Base-by-base conservation (phyloP, 228 moss, liverwort and hornwort species). In the Sphagnum magellanicum region DNA sequence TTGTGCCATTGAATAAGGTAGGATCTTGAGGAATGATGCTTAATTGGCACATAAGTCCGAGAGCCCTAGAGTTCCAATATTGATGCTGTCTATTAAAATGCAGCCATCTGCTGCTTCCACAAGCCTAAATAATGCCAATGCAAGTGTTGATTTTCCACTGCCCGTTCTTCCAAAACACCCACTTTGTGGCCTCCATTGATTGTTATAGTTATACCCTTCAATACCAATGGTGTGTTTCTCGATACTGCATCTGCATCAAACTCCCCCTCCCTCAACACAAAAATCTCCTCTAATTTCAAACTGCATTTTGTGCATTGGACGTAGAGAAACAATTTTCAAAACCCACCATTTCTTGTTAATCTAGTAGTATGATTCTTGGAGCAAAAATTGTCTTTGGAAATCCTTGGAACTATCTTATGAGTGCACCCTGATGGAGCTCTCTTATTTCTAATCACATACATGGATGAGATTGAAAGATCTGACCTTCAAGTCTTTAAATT, bases 1-100 rank as follows among this genome's bases (percentile, higher is more conserved):
- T 76, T 13, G 88, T 88, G 46, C 92, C 92, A 49, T 90, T 77
- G 64, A 92, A 90, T 50, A 92, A 80, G 14, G 90, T 90, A 8
- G 92, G 90, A 9, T 92, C 92, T 70, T 92, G 92, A 48, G 92
- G 92, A 17, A 90, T 92, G 62, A 92, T 90, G 53, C 83, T 79
- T 16, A 92, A 10, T 77, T 77, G 8, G 80, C 78, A 52, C 92
- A 80, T 49, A 90, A 73, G 77, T 90, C 90, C 52, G 65, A 78
- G 17, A 90, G 77, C 8, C 90, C 92, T 53, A 92, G 71, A 16
- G 76, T 73, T 65, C 83, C 81, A 13, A 89, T 81, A 68, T 89
- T 78, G 48, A 88, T 64, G 11, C 80, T 80, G 67, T 92, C 92
- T 11, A 92, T 79, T 49, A 75, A 51, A 57, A 88, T 90, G 50